Base-by-base conservation (phyloP, 306 rosid genomes). In the Prunus salicina region DNA sequence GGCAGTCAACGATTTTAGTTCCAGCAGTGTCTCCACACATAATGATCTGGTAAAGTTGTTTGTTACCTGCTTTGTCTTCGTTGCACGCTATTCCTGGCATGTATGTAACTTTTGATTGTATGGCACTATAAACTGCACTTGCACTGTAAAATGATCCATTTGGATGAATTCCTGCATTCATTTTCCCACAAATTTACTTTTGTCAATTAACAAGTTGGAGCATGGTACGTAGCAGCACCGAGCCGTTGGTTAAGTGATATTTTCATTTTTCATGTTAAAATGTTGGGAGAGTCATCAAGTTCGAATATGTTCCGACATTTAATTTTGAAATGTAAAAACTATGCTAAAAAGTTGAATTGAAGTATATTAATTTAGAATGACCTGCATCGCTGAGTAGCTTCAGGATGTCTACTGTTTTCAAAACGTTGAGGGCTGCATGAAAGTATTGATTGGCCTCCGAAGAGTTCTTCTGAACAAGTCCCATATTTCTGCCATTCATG, bases 371-470 rank as follows among this genome's bases (percentile, higher is more conserved):
- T 22, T 8, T 13, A 16, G 61, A n/a, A 27, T 15, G 74, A 69
- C 74, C 74, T 28, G 74, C 61, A 16, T 28, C 25, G 25, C 16
- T 50, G 61, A 69, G 61, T 5, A 49, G 28, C 46, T 28, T 32
- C 43, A 69, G 38, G 46, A 69, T 16, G 62, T 18, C 27, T 4
- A 69, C 27, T 69, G 18, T 69, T n/a, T 51, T 51, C 46, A 5
- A 28, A 27, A 70, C 63, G 22, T 28, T 30, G 61, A 70, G 47
- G 30, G 61, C 47, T 70, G 74, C 74, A 19, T 70, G 74, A 27
- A 70, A 70, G 47, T 70, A 70, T 2, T 70, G 74, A 34, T 70
- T 70, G 62, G 2, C 71, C 53, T 67, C 71, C 71, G 43, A 43
- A 67, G 32, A 67, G 71, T 20, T 52, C 20, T 43, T 41, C 71